These are phyloP conservation scores for Silybum marianum DNA, from an alignment of 129 eudicot species.

Conservation along the genomic window DNA sequence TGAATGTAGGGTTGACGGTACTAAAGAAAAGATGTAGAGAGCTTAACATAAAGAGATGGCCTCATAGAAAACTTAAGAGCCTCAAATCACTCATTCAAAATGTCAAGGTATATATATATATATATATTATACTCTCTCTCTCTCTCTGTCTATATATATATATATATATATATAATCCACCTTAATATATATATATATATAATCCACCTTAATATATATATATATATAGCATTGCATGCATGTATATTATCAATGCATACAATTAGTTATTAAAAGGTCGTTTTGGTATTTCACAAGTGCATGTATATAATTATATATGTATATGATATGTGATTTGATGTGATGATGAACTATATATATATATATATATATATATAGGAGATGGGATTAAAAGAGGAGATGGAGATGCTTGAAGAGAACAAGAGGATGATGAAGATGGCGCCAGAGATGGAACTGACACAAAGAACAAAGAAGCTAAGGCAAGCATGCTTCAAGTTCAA, in stretches of 20 bases:
- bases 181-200: too few species aligned
- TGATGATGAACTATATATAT: background rate
- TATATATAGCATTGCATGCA: too few species aligned
- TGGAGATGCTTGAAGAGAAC: constrained; percentile 64
- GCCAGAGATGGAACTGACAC: constrained; percentile 54
- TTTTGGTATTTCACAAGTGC: background rate
- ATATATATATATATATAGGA: constrained; percentile 40
- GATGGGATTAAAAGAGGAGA: constrained; percentile 52
- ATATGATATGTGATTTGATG: background rate
- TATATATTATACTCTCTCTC: background rate
- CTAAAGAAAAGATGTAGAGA: constrained; percentile 82
- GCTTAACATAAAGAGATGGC: constrained; percentile 74
- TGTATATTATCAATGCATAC: background rate
- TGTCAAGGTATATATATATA: constrained; percentile 56
- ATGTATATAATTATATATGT: background rate
- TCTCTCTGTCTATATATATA: too few species aligned
- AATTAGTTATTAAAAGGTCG: too few species aligned
- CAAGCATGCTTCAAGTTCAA: constrained; percentile 85
- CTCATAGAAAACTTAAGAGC: constrained; percentile 84
- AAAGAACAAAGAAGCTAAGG: constrained; percentile 64
- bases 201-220: too few species aligned
- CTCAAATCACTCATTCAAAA: constrained; percentile 60
- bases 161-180: too few species aligned
- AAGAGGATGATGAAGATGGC: constrained; percentile 46
- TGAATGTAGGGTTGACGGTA: constrained; percentile 62